Evolutionary conservation across 257 asterid species (phyloP), one percentile per base, ranked within the genome.

Genomic region (Avicennia marina): DNA sequence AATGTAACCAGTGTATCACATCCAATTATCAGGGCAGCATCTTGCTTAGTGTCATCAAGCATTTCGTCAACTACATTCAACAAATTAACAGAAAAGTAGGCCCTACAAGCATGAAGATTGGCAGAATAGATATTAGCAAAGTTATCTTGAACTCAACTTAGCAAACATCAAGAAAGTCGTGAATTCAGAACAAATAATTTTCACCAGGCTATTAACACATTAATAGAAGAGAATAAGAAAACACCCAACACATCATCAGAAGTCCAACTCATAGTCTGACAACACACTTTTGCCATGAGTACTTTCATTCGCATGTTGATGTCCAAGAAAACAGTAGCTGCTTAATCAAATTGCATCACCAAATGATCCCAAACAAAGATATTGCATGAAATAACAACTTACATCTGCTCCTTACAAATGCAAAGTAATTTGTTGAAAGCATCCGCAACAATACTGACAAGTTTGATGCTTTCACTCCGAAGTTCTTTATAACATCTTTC

Each of bases 401-500:
- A 89, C 98, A 82, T 78, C 81, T 93, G 95, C 69, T 72, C 95
- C 75, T 78, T 77, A 70, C 98, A 93, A 58, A 58, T 72, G 76
- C 84, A 72, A 56, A 93, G 84, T 63, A 93, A 67, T 77, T 89
- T 84, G 73, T 75, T 74, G 78, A 78, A 91, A 47, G 77, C 62
- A 65, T 83, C 97, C 3, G 82, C 86, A 75, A 88, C 78, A 60
- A 82, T 72, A 47, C 73, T 51, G 64, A 93, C 80, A 58, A 73
- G 76, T 57, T 78, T 80, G 70, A 79, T 60, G 71, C 86, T 82
- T 58, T 81, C 87, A 63, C 68, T 78, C 41, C 89, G 86, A 63
- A 93, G 81, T 68, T 93, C 99, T 72, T 86, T 93, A 83, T 69
- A 76, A 72, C 95, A 89, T 70, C 95, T 82, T 60, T 89, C 99